Base-by-base conservation (phyloP, 2,329 filamentous ascomycete genomes). In the Alternaria ventricosa region DNA sequence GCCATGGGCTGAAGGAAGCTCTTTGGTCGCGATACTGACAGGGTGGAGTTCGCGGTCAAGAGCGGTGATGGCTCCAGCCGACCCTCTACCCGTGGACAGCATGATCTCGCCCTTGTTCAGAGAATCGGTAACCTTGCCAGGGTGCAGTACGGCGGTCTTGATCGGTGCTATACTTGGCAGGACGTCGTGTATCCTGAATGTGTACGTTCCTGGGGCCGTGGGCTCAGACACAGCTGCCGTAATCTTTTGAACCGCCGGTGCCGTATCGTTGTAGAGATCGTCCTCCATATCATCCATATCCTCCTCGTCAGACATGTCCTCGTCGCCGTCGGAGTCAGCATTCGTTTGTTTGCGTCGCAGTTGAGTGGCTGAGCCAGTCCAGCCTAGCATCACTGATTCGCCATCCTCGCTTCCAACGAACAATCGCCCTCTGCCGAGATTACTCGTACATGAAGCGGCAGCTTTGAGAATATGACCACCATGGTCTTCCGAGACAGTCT, bases 321-420 rank as follows among this genome's bases (percentile, higher is more conserved):
- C 79, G 44, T 84, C 72, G 79, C 77, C 73, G 83, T 89, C 72
- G 84, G 87, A 82, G 53, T 90, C 89, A 5, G 87, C 78, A 45
- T 89, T 87, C 23, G 87, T 85, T 69, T 89, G 89, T 69, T 88
- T 91, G 71, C 89, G 90, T 18, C 69, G 68, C 3, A 84, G 71
- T 64, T 89, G 87, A 11, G 83, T 81, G 57, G 89, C 86, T 69
- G 90, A 91, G 66, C 73, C 74, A 41, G 87, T 89, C 91, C 94
- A 97, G 22, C 92, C 90, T 25, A 99, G 78, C 5, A 99, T 85
- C 2, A 92, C 79, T 0, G 95, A 96, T 70, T 98, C 92, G 9
- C 89, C 87, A 59, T 90, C 88, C 75, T 97, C 93, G 73, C 93
- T 97, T 12, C 95, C 96, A 23, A 97, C 81, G 75, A 99, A 99